These are phyloP conservation scores for Blastomyces gilchristii DNA, from an alignment of 2,329 filamentous ascomycete genomes.

Conservation along the genomic window DNA sequence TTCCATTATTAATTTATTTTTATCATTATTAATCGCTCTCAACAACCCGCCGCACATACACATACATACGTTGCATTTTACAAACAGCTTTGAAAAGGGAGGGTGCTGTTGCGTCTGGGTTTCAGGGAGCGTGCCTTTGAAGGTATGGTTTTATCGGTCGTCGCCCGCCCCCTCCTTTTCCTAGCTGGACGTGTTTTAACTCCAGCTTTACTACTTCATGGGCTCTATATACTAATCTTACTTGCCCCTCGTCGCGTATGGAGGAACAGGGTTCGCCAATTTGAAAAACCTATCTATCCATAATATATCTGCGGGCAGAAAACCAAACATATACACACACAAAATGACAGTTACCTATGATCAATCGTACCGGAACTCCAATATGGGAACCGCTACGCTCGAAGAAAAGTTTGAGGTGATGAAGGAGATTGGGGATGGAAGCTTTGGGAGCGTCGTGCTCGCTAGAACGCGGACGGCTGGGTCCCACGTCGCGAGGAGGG, in stretches of 20 bases:
- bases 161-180: background rate
- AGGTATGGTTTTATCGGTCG: background rate
- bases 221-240: background rate
- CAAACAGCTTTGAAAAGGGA: background rate
- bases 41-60: constrained; percentile 1
- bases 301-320: constrained; percentile 31
- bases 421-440: constrained; percentile 97
- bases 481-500: constrained; percentile 74
- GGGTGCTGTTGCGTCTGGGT: background rate
- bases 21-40: constrained; percentile 1
- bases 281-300: constrained; percentile 3
- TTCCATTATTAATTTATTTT: constrained; percentile 8
- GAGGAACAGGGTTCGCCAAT: background rate
- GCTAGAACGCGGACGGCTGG: constrained; percentile 86
- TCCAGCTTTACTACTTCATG: background rate
- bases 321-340: constrained; percentile 22
- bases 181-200: background rate
- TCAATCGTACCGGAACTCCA: constrained; percentile 54
- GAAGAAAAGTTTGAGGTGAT: constrained; percentile 94
- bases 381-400: constrained; percentile 44
- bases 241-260: background rate
- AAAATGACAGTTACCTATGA: constrained; percentile 72
- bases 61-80: background rate
- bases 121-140: background rate
- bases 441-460: constrained; percentile 90